Conservation (phyloP, 768 basidiomycete genomes). For the Naganishia friedmannii region DNA sequence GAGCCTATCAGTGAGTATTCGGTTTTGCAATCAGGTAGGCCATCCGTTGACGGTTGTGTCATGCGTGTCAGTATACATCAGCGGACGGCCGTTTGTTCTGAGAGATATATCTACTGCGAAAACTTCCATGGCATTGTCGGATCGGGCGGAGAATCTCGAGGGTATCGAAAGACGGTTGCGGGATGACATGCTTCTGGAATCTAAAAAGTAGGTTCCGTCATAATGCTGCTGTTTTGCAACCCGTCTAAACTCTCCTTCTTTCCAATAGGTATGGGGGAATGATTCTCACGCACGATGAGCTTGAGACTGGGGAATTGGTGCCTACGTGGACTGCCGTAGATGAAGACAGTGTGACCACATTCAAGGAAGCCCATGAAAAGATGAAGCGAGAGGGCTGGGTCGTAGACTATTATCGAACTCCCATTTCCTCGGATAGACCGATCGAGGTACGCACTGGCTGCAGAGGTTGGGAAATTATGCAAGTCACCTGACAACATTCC, state of each 20-base stretch:
- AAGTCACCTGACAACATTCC: neutral
- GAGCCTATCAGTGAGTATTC: conserved; percentile 76
- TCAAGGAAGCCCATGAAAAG: conserved; percentile 76
- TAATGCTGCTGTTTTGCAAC: neutral
- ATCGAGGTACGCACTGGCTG: conserved; percentile 64
- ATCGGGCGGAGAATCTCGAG: conserved; percentile 91
- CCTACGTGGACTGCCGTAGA: conserved; percentile 95
- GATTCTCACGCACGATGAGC: conserved; percentile 88
- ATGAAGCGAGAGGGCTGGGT: conserved; percentile 82
- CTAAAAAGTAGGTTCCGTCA: conserved; percentile 58
- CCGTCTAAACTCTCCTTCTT: neutral
- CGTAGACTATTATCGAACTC: conserved; percentile 93
- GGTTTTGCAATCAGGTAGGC: neutral
- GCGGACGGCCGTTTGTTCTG: conserved; percentile 75
- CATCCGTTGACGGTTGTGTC: conserved; percentile 60
- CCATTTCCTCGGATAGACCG: conserved; percentile 87
- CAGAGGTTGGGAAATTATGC: neutral
- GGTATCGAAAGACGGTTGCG: conserved; percentile 81
- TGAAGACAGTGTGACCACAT: conserved; percentile 74
- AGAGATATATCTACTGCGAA: conserved; percentile 81
- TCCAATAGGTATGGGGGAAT: conserved; percentile 74
- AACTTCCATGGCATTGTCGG: conserved; percentile 72
- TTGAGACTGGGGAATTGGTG: conserved; percentile 71
- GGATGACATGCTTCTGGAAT: conserved; percentile 84
- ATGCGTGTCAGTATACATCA: conserved; percentile 38